Percentiles rank a stretch among this genome's conserved stretches.
Evolutionary conservation across 306 rosid genomes (phyloP).

Genomic region (Castanospermum australe): DNA sequence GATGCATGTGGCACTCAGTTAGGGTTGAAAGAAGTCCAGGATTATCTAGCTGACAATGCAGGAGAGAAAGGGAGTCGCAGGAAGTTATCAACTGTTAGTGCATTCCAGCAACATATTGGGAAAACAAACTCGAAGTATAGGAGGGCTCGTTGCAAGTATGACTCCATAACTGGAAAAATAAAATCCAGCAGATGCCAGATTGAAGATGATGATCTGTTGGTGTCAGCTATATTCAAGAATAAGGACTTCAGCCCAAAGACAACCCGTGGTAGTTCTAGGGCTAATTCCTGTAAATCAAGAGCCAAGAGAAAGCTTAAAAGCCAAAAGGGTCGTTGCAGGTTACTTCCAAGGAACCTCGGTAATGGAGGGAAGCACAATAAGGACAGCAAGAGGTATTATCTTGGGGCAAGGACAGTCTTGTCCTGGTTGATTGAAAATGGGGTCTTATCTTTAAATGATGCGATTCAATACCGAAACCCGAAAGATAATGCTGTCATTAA

Average conservation of each 20-base stretch:
- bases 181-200: constrained; percentile 63
- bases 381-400: constrained; percentile 62
- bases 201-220: constrained; percentile 87
- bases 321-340: constrained; percentile 67
- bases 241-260: constrained; percentile 52
- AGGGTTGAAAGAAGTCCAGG: constrained; percentile 45
- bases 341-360: constrained; percentile 75
- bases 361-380: constrained; percentile 65
- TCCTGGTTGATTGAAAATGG: constrained; percentile 88
- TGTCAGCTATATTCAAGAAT: constrained; percentile 79
- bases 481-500: constrained; percentile 62
- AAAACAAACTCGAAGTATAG: constrained; percentile 41
- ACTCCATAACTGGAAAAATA: constrained; percentile 42
- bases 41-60: constrained; percentile 35
- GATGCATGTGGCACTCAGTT: constrained; percentile 37
- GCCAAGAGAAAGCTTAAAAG: constrained; percentile 55
- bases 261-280: constrained; percentile 33
- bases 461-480: constrained; percentile 72
- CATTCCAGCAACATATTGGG: constrained; percentile 39
- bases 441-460: constrained; percentile 63
- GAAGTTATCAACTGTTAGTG: constrained; percentile 41
- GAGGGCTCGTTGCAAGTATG: constrained; percentile 26
- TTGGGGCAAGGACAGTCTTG: constrained; percentile 72
- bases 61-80: constrained; percentile 38
- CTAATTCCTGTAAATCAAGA: constrained; percentile 57